Evolutionary conservation across 768 basidiomycete genomes (phyloP), one percentile per base, ranked within the genome.

Genomic region (Kockovaella imperatae): DNA sequence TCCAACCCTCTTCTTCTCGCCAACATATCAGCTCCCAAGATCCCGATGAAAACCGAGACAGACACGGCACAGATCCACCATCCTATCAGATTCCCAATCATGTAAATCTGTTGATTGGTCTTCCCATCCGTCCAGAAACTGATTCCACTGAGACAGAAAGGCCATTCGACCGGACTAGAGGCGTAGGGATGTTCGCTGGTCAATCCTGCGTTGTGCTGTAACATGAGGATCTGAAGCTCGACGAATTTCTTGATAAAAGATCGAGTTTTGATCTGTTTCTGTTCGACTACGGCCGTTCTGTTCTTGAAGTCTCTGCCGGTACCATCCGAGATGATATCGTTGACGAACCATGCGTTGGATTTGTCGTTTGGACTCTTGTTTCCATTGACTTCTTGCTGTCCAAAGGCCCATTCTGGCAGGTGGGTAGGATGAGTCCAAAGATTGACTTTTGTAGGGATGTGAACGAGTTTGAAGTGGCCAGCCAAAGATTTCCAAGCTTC

Each of bases 181-280:
- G 95, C 90, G 68, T 99, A 99, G 34, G 95, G 95, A 68, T 99
- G 95, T 3, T 85, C 86, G n/a, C 89, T 86, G 21, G 89, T 93
- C 55, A 99, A 76, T 18, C 90, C 95, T n/a, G 95, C 91, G 62
- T 99, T 99, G 75, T 99, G 95, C 67, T 95, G 89, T 56, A 97
- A 74, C 93, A 97, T 97, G 47, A 93, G 75, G 35, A 93, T 73
- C 64, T 99, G 95, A 26, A 97, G 75, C 70, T 99, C 93, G 24
- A 76, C 80, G 62, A 91, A 97, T 73, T 99, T 97, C 70, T 77
- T 83, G 77, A 99, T 86, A 74, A 99, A 99, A 70, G 82, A 85
- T 76, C 89, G 78, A 44, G 74, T 76, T 74, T 86, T 90, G 17
- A 87, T 84, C 46, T 79, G 74, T 68, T 86, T 89, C 11, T 74